Evolutionary conservation across 2,329 filamentous ascomycete genomes (phyloP), one percentile per base, ranked within the genome.

Genomic region (Neoascochyta sp.): DNA sequence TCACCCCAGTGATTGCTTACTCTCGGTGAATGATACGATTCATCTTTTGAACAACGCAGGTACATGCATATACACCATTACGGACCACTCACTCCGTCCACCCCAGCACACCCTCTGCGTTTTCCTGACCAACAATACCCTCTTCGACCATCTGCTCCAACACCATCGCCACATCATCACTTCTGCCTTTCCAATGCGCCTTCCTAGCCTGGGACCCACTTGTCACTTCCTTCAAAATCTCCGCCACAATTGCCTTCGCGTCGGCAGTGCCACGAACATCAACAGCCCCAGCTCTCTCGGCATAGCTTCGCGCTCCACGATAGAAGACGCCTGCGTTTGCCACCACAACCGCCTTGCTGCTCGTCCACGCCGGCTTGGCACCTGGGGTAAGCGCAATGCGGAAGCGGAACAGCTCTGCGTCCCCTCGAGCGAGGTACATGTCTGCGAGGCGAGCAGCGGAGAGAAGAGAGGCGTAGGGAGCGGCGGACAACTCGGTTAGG

Each of bases 121-220:
- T 41, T 24, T 52, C 53, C 16, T 33, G 36, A 7, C 50, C 58
- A 12, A 74, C 56, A 41, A 73, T 47, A 3, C 70, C 71, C 28
- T 77, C 73, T 24, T 75, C 73, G 11, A 73, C 64, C 62, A 73
- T 70, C 24, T 72, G 68, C 36, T 69, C 66, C 15, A 73, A 56
- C 15, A 70, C 66, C 30, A 62, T 55, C 27, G 69, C 40, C 12
- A 68, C 60, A 16, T 66, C 60, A n/a, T 61, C 47, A 37, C 59
- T 53, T 16, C 65, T 54, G 22, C 61, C 55, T 22, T 60, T 63
- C 44, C 68, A 55, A 28, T 60, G 60, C 17, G 50, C 54, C 20
- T 59, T 64, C 24, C 66, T 60, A 4, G 59, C 65, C 17, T 49
- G 57, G 7, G 29, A 39, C 3, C 47, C 48, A 28, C 38, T 46